Conservation (phyloP, 164 flowering plant genomes). For the Platanus orientalis region DNA sequence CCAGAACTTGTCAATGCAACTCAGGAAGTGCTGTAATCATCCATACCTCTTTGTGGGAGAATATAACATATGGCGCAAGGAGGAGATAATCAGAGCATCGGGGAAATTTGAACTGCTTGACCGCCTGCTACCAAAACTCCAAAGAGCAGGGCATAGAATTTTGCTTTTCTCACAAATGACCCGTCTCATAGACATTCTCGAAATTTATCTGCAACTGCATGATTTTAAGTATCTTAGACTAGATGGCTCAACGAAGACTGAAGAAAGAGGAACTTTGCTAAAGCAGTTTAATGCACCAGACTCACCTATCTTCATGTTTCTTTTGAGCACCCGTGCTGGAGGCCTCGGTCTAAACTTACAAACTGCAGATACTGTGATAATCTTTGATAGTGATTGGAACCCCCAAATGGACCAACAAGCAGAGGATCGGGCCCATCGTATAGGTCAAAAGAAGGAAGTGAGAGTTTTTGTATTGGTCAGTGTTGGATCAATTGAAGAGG, state of each 20-base stretch:
- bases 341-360: slow-evolving; percentile 96
- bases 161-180: slow-evolving; percentile 97
- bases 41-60: slow-evolving; percentile 86
- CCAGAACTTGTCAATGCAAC: slow-evolving; percentile 95
- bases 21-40: slow-evolving; percentile 97
- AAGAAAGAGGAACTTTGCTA: slow-evolving; percentile 72
- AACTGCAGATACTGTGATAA: slow-evolving; percentile 93
- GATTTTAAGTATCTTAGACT: slow-evolving; percentile 73
- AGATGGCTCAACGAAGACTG: slow-evolving; percentile 94
- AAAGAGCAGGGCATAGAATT: slow-evolving; percentile 78
- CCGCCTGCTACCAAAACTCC: slow-evolving; percentile 93
- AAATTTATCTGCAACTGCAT: slow-evolving; percentile 63
- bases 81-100: slow-evolving; percentile 83
- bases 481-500: slow-evolving; percentile 98
- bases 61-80: slow-evolving; percentile 65
- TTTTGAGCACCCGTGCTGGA: slow-evolving; percentile 96
- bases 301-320: slow-evolving; percentile 91
- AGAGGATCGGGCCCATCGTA: slow-evolving; percentile 96
- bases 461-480: slow-evolving; percentile 92
- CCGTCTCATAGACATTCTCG: slow-evolving; percentile 82
- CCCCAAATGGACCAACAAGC: slow-evolving; percentile 99
- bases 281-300: slow-evolving; percentile 89
- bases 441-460: slow-evolving; percentile 97
- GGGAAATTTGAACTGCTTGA: slow-evolving; percentile 99
- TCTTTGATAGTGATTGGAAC: slow-evolving; percentile 98